Base-by-base conservation (phyloP, 352 stramenopile species). In the Phytophthora tubulina region DNA sequence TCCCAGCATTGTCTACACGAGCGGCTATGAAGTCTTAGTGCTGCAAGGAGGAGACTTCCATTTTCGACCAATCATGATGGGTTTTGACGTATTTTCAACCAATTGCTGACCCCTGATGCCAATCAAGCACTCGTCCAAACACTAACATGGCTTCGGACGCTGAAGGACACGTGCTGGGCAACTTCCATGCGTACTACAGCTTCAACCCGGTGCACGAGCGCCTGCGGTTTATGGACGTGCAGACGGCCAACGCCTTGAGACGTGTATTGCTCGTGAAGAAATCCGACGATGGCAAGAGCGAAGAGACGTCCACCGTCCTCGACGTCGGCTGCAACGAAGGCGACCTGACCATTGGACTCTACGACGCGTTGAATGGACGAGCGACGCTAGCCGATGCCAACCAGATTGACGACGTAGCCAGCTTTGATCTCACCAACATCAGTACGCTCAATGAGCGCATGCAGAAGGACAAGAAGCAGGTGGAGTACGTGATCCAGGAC, bases 321-420 rank as follows among this genome's bases (percentile, higher is more conserved):
- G 89, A 93, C 71, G 77, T 96, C 67, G 87, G 89, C 36, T 95
- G 89, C 69, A 94, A 96, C 57, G 89, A 96, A 91, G 87, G 86
- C 30, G 81, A 95, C 53, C 76, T 95, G 48, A 95, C 86, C 0
- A 81, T 92, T 31, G 86, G 83, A 0, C 63, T 95, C 3, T 93
- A 88, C 65, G 66, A 91, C n/a, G 78, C 73, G n/a, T 70, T 95
- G 2, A 76, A 76, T 45, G 75, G 80, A n/a, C 52, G 41, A 7
- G 50, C 58, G n/a, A 21, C 11, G n/a, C 61, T 74, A 6, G 41
- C 35, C n/a, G 48, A 54, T 42, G 53, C 49, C 3, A 59, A 42
- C 4, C 49, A 74, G 39, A 67, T 72, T 1, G 67, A 76, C 3
- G 79, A 86, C 31, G 73, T 91, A 5, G 38, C 65, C 14, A 78